Evolutionary conservation across 2,329 filamentous ascomycete genomes (phyloP), one percentile per base, ranked within the genome.

Genomic region (Acrocalymma vagum): DNA sequence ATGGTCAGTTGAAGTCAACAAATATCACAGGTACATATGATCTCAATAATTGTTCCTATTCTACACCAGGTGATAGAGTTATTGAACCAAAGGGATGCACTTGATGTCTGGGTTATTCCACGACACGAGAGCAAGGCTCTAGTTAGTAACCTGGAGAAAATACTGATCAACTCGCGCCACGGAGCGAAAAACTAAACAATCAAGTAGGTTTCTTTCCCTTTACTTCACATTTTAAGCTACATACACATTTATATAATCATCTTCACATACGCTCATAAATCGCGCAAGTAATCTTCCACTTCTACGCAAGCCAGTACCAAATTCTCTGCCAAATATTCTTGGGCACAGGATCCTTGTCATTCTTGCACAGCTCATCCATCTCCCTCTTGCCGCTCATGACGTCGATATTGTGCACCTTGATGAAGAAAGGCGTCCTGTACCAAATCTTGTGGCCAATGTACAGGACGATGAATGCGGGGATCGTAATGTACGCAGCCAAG

Each of bases 401-500:
- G 50, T 69, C 64, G 21, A 69, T 62, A 11, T 66, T 44, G 9
- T 55, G 32, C 1, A 66, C 25, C 23, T 48, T 55, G 24, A 68
- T 65, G 0, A 51, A 51, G 24, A 63, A 63, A 2, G 46, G 28
- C 2, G 66, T 69, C 10, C 52, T 42, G 34, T 49, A 67, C 31
- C 45, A 62, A 10, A 60, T 45, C 49, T 70, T 70, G 42, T 70
- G 66, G 10, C 63, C 64, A 9, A 65, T 10, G 24, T 69, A 70
- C 17, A 70, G 38, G 8, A 50, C 59, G 5, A 68, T 21, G 47
- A 67, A 69, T 14, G 70, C 66, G 0, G 67, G 66, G 15, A 70
- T 28, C 1, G 74, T 77, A 11, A 79, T 75, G 45, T 79, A 79
- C 1, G 74, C 73, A 0, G 77, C 79, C 14, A 81, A 52, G 46